Conservation (phyloP, 2,329 filamentous ascomycete genomes). For the Lachnellula arida region DNA sequence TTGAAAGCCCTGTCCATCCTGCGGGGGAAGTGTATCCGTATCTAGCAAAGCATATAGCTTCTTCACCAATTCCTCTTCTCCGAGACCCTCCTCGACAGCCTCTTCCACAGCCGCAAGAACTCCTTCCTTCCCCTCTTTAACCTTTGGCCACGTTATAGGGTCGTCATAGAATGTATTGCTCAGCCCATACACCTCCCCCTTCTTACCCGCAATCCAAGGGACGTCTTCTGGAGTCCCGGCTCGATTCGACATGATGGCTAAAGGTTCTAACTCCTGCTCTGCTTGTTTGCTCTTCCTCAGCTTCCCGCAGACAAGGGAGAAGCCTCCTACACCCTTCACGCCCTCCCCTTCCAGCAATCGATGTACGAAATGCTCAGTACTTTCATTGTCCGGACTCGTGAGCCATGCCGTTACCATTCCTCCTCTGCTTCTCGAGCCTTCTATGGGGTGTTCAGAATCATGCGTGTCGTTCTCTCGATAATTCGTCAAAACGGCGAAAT, state of each 20-base stretch:
- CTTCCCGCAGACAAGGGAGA: slow-evolving; percentile 62
- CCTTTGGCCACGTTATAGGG: slow-evolving; percentile 56
- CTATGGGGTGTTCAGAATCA: slow-evolving; percentile 48
- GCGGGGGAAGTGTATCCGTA: slow-evolving; percentile 47
- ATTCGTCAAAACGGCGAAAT: slow-evolving; percentile 62
- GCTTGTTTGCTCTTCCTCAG: slow-evolving; percentile 36
- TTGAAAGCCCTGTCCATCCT: slow-evolving; percentile 41
- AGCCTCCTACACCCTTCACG: slow-evolving; percentile 59
- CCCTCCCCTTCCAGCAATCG: slow-evolving; percentile 47
- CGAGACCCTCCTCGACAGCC: slow-evolving; percentile 34
- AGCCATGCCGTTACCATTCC: slow-evolving; percentile 62
- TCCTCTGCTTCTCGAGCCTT: slow-evolving; percentile 54
- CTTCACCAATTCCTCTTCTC: slow-evolving; percentile 46
- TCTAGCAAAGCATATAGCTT: slow-evolving; percentile 52
- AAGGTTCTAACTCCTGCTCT: slow-evolving; percentile 37
- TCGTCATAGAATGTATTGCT: slow-evolving; percentile 58
- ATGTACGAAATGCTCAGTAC: slow-evolving; percentile 46
- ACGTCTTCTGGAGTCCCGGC: slow-evolving; percentile 49
- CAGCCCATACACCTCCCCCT: slow-evolving; percentile 52
- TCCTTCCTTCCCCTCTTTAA: slow-evolving; percentile 42
- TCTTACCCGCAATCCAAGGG: slow-evolving; percentile 50
- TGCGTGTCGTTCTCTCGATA: slow-evolving; percentile 52
- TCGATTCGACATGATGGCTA: slow-evolving; percentile 61
- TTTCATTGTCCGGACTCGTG: slow-evolving; percentile 43
- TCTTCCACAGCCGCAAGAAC: slow-evolving; percentile 37